A percentile compares a stretch with the other conserved stretches of the same genome.
These are phyloP conservation scores for Colletotrichum euphorbiae DNA, from an alignment of 2,329 filamentous ascomycete species.

Conservation along the genomic window DNA sequence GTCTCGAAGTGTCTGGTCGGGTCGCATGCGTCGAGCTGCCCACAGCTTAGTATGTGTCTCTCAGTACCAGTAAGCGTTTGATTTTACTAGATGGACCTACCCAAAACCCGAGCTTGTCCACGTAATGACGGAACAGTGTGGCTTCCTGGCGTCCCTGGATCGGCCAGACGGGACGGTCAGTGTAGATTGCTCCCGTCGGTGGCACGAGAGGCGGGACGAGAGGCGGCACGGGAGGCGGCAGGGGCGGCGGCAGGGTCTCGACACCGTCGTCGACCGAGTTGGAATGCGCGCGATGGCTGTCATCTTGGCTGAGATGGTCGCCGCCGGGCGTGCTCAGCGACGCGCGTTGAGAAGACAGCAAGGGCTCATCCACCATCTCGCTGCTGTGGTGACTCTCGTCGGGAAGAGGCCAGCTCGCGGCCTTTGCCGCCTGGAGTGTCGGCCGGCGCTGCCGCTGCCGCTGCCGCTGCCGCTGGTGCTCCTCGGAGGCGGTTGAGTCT, in stretches of 20 bases:
- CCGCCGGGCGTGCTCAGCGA: constrained; percentile 23
- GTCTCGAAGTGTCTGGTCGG: constrained; percentile 61
- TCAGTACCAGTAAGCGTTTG: not conserved
- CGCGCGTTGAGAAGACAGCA: constrained; percentile 10
- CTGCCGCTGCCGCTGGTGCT: not conserved
- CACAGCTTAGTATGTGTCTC: not conserved
- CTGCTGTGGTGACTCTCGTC: constrained; percentile 5
- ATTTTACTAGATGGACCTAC: constrained; percentile 43
- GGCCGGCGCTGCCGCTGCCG: not conserved
- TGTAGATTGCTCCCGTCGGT: constrained; percentile 41
- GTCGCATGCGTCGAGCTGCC: constrained; percentile 58
- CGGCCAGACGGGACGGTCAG: constrained; percentile 43
- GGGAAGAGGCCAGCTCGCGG: constrained; percentile 33
- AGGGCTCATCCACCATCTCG: constrained; percentile 1
- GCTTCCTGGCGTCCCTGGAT: constrained; percentile 49
- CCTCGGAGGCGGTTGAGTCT: not conserved
- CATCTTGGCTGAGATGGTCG: constrained; percentile 11
- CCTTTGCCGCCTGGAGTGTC: constrained; percentile 25
- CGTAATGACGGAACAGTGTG: constrained; percentile 50
- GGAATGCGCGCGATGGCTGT: constrained; percentile 19
- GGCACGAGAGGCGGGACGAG: constrained; percentile 26
- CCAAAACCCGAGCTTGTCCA: constrained; percentile 50
- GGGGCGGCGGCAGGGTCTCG: constrained; percentile 29
- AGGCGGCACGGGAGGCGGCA: constrained; percentile 30
- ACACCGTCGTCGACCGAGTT: not conserved